A percentile compares a stretch with the other conserved stretches of the same genome.
Evolutionary conservation across 2,329 filamentous ascomycete genomes (phyloP).

Genomic region (Anisogramma anomala): DNA sequence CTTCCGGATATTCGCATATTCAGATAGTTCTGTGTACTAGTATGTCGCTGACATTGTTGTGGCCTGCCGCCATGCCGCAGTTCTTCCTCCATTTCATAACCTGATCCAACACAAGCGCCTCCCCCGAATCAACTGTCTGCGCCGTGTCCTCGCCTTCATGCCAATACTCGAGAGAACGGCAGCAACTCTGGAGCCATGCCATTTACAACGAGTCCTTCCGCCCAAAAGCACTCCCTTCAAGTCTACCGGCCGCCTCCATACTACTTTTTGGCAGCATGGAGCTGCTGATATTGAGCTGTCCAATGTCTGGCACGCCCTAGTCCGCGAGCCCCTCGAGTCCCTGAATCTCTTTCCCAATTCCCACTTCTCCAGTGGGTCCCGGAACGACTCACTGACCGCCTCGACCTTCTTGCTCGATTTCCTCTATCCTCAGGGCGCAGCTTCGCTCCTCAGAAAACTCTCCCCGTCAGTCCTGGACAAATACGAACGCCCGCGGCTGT

Average conservation of each 20-base stretch:
- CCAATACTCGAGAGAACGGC: constrained; percentile 49
- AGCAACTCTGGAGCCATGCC: constrained; percentile 43
- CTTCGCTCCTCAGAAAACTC: constrained; percentile 30
- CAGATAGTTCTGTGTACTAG: not conserved
- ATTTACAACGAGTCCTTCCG: constrained; percentile 40
- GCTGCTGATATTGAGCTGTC: constrained; percentile 37
- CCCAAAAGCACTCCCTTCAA: constrained; percentile 26
- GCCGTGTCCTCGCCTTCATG: constrained; percentile 15
- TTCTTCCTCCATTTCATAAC: constrained; percentile 8
- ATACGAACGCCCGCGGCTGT: constrained; percentile 13
- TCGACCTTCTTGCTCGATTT: constrained; percentile 45
- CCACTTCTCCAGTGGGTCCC: constrained; percentile 12
- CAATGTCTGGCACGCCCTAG: constrained; percentile 29
- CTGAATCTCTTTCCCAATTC: constrained; percentile 18
- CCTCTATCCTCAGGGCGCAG: constrained; percentile 37
- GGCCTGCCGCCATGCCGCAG: not conserved
- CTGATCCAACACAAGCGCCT: constrained; percentile 5
- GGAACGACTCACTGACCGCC: constrained; percentile 26
- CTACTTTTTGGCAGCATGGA: constrained; percentile 44
- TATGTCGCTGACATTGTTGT: constrained; percentile 4
- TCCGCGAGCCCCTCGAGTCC: constrained; percentile 22
- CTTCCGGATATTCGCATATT: not conserved
- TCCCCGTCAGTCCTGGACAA: constrained; percentile 15
- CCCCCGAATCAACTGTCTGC: constrained; percentile 5
- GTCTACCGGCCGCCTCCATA: constrained; percentile 33